Base-by-base conservation (phyloP, 306 rosid genomes). In the Mucuna pruriens region DNA sequence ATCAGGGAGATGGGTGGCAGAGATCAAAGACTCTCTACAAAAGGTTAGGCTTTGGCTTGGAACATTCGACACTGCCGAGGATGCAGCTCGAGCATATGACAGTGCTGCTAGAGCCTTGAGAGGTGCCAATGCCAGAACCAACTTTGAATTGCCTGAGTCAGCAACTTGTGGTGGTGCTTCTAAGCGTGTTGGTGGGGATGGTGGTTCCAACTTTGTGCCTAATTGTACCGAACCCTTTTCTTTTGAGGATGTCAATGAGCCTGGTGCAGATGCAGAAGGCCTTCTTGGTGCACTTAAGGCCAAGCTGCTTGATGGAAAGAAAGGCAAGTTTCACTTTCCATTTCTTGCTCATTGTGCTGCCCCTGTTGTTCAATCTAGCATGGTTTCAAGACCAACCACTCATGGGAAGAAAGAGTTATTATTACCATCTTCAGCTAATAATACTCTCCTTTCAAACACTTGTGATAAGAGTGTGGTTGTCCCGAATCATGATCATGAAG, bases 1-100 rank as follows among this genome's bases (percentile, higher is more conserved):
- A 6, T 91, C 94, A 0, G 97, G 97, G 16, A 87, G 96, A 87
- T 92, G 95, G 97, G 97, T 92, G 16, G 92, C 97, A 1, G 97
- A 92, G 90, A 92, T 90, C 82, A 92, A 92, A 67, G 95, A 92
- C 82, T 92, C 97, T 0, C 15, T 89, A 29, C 91, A 85, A 19
- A 89, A 90, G 73, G 90, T 92, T n/a, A 89, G 97, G 79, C 91
- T 89, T 1, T 90, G 97, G 94, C 97, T 92, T 0, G 95, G 95
- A 13, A 91, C 97, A 3, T 91, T 92, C 13, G 95, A 92, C 84
- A 85, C 92, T 0, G 92, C 92, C 0, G 94, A 91, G 66, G 95
- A 91, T 12, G 94, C 96, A 0, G 97, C 96, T 12, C 84, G 91
- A 1, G 96, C 96, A 0, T 91, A 93, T 6, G 96, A 90, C 52